phyloP scores from a whole-genome alignment of 495 filamentous ascomycete species.

The Talaromyces nanjingensis region DNA sequence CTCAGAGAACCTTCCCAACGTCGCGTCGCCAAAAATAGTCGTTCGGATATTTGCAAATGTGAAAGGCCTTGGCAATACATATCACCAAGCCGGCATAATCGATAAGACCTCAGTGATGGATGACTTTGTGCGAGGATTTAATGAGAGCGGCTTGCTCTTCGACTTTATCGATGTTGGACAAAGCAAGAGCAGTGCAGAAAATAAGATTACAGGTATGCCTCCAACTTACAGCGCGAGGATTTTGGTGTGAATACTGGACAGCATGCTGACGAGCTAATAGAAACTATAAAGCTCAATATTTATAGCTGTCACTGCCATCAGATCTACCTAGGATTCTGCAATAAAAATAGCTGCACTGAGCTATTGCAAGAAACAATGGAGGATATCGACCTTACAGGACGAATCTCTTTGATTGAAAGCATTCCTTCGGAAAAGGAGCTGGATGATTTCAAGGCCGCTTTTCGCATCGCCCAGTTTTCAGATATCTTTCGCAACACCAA shows the following conservation, averaged over 20 bases:
- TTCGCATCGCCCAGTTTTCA: constrained; percentile 53
- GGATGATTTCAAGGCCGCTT: constrained; percentile 41
- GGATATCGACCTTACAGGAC: constrained; percentile 45
- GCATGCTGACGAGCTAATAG: constrained; percentile 32
- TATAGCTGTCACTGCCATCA: constrained; percentile 74
- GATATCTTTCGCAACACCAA: constrained; percentile 61
- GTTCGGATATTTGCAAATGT: constrained; percentile 66
- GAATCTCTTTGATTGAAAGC: constrained; percentile 70
- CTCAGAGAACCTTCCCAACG: constrained; percentile 33
- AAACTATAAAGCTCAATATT: constrained; percentile 59
- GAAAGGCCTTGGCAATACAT: constrained; percentile 53
- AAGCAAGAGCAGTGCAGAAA: constrained; percentile 61
- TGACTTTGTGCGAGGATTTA: constrained; percentile 72
- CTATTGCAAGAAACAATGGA: constrained; percentile 59
- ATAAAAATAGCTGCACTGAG: constrained; percentile 65
- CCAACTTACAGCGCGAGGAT: neutral
- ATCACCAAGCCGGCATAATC: constrained; percentile 48
- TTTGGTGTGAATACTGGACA: neutral
- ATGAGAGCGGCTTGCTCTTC: constrained; percentile 59
- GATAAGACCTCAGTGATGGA: constrained; percentile 45
- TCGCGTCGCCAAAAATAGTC: constrained; percentile 54
- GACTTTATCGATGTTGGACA: constrained; percentile 71
- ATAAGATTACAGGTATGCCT: constrained; percentile 65
- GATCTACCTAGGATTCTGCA: constrained; percentile 71
- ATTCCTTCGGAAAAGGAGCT: constrained; percentile 63